These are phyloP conservation scores for Aspergillus sp. DNA, from an alignment of 2,329 filamentous ascomycete species.

Conservation along the genomic window DNA sequence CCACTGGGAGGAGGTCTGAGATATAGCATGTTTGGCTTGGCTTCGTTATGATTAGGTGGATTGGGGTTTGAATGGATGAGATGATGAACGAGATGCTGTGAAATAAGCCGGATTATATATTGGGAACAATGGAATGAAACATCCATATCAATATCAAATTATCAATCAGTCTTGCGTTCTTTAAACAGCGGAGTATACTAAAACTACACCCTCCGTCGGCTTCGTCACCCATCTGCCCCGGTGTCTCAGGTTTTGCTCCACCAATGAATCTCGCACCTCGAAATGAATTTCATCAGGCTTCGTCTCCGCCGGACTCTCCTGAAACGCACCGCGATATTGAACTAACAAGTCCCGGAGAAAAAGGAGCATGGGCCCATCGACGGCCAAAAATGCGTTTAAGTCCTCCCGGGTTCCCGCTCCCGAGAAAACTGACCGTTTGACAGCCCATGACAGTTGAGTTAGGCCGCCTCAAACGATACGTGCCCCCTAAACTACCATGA, in stretches of 20 bases:
- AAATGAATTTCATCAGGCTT: neutral
- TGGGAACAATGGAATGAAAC: slow-evolving; percentile 8
- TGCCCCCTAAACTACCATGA: neutral
- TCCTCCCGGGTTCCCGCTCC: too few species aligned
- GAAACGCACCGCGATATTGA: neutral
- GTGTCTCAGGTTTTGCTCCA: slow-evolving; percentile 17
- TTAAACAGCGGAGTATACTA: neutral
- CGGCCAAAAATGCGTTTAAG: too few species aligned
- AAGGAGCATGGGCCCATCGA: too few species aligned
- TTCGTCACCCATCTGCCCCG: neutral
- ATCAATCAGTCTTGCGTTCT: neutral
- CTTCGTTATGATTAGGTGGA: neutral
- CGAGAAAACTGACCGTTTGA: too few species aligned
- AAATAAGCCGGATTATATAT: slow-evolving; percentile 1
- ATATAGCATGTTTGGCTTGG: slow-evolving; percentile 17
- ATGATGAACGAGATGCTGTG: slow-evolving; percentile 12
- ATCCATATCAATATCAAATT: neutral
- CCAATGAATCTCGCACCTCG: slow-evolving; percentile 14
- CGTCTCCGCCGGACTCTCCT: neutral
- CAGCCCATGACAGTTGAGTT: too few species aligned
- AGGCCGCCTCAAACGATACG: too few species aligned
- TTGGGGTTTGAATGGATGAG: slow-evolving; percentile 7
- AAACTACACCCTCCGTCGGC: too few species aligned
- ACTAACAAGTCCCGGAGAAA: too few species aligned
- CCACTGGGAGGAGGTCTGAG: slow-evolving; percentile 11